Evolutionary conservation across 352 stramenopile species (phyloP).

Genomic region (Lagenidium sp.): DNA sequence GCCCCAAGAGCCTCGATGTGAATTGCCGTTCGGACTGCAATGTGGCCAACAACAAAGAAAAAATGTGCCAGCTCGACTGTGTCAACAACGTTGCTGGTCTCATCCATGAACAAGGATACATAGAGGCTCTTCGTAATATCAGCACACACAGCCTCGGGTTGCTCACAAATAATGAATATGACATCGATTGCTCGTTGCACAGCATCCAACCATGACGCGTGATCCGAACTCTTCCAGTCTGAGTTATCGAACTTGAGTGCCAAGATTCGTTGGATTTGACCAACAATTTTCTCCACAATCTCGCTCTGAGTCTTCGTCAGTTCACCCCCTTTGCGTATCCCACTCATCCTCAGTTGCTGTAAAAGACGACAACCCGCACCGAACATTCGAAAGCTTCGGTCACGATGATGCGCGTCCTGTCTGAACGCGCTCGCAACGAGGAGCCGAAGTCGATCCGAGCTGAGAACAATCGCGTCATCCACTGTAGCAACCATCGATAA

Average conservation of each 20-base stretch:
- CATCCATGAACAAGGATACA: conserved; percentile 48
- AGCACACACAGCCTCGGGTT: conserved; percentile 75
- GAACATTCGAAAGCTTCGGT: conserved; percentile 42
- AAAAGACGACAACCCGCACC: conserved; percentile 51
- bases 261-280: conserved; percentile 80
- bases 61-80: conserved; percentile 85
- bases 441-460: conserved; percentile 43
- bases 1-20: conserved; percentile 90
- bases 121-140: conserved; percentile 68
- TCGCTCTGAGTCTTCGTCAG: conserved; percentile 77
- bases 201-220: conserved; percentile 88
- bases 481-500: conserved; percentile 64
- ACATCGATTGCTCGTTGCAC: conserved; percentile 90
- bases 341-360: conserved; percentile 54
- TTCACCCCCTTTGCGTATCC: conserved; percentile 29
- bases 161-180: conserved; percentile 87
- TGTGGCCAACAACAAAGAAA: conserved; percentile 94
- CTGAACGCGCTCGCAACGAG: conserved; percentile 53
- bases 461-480: conserved; percentile 52
- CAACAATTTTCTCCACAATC: conserved; percentile 84
- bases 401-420: conserved; percentile 31
- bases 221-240: conserved; percentile 26
- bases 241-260: conserved; percentile 79
- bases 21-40: conserved; percentile 92
- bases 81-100: conserved; percentile 50